Evolutionary conservation across 495 filamentous ascomycete genomes (phyloP), one percentile per base, ranked within the genome.

Genomic region (Penicillium egyptiacum): DNA sequence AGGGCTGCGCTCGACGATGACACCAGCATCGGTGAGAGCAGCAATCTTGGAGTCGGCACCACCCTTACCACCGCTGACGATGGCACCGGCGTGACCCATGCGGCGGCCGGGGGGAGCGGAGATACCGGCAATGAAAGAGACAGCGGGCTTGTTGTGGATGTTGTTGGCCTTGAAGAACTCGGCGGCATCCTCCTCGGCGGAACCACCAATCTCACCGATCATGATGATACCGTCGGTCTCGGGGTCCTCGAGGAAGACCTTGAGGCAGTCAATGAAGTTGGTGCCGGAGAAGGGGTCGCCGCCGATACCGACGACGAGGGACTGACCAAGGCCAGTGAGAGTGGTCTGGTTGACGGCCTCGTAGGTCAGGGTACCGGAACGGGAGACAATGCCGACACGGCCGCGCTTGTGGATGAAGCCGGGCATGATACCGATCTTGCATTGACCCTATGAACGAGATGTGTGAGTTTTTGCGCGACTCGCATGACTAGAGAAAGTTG

Each of bases 361-460:
- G 79, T 99, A 99, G 61, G 94, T 99, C 53, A 99, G 86, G 58
- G 94, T 99, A 70, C 94, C 94, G 62, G 95, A 98, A 61, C 94
- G 88, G 65, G 92, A 96, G 75, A 99, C 94, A 73, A 99, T 98
- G 70, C 94, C 94, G 69, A 99, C 88, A 66, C 94, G 91, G 61
- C 94, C 94, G 68, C 94, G 91, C 85, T 99, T 97, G 84, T 99
- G 94, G 80, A 99, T 98, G 83, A 97, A 96, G 66, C 94, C 94
- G 42, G 94, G 94, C 94, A 99, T 99, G 79, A 99, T 99, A 69
- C 94, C 94, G 72, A 99, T 99, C 81, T 99, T 99, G 85, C 94
- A 99, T 87, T 96, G 94, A 59, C 93, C 94, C 86, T 89, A 66
- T 39, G 45, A 46, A 62, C 57, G 64, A 59, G 20, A 46, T 35